These are phyloP conservation scores for Chionographis japonica DNA, from an alignment of 106 monocot genomes.

Conservation along the genomic window DNA sequence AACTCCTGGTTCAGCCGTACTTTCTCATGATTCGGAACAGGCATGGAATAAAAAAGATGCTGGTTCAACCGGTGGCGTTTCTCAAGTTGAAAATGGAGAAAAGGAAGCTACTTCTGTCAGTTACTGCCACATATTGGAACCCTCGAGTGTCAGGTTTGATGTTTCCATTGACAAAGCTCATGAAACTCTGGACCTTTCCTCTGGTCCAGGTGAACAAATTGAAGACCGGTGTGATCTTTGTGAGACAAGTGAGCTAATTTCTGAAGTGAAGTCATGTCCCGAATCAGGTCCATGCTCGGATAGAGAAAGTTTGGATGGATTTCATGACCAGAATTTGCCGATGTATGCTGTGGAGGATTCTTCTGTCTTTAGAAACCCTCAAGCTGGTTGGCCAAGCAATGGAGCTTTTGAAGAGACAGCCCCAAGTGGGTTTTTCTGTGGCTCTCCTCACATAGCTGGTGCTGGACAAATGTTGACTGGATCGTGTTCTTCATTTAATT, in stretches of 20 bases:
- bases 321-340: neutral
- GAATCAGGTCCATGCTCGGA: neutral
- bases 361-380: neutral
- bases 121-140: conserved; percentile 17
- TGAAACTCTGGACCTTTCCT: neutral
- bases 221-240: neutral
- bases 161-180: neutral
- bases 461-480: neutral
- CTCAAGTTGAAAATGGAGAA: conserved; percentile 3
- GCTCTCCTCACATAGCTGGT: neutral
- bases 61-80: neutral
- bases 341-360: neutral
- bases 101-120: conserved; percentile 6
- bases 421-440: neutral
- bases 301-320: neutral
- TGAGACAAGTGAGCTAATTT: conserved; percentile 2
- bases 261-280: conserved; percentile 8
- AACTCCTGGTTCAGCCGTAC: neutral
- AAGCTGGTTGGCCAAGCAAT: neutral
- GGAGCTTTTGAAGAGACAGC: conserved; percentile 1
- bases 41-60: neutral
- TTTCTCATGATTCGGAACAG: conserved; percentile 2
- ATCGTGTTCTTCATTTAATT: neutral
- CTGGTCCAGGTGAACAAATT: neutral
- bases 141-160: conserved; percentile 6